Evolutionary conservation across 768 basidiomycete species (phyloP), one percentile per base, ranked within the genome.

Genomic region (Xerocomus spinulosus): DNA sequence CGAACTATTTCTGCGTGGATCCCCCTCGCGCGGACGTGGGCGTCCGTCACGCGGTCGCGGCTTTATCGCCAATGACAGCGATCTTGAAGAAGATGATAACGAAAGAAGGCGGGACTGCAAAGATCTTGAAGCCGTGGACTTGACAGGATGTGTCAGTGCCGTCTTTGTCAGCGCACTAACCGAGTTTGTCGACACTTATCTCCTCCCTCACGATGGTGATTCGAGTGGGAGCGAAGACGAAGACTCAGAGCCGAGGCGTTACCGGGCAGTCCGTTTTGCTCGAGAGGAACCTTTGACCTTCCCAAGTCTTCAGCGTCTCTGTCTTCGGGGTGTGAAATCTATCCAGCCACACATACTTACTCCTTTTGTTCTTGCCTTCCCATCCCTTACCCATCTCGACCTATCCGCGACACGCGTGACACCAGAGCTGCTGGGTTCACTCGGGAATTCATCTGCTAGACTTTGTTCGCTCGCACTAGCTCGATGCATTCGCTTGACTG

Each of bases 111-210:
- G 79, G 33, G 83, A 86, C 43, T 88, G 80, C 71, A 82, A 74
- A 56, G 83, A 89, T 45, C 71, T 99, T 4, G 83, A 92, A 63
- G 93, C 94, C 4, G 74, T 95, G 42, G 95, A 99, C 63, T 70
- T 98, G 44, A 97, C 94, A 6, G 95, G 94, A 57, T 97, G 95
- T 61, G 87, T 97, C 68, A 92, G 89, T 60, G 80, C 81, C 18
- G 87, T 92, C 2, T 97, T 96, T 62, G 87, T 88, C 48, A 81
- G 85, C 52, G 90, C 88, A 1, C 78, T 98, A 53, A 77, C 80
- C 21, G 88, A 92, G 45, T 90, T 97, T 58, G 90, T 89, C 53
- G 76, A 75, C 42, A 76, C 75, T 30, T 80, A 89, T 64, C 68
- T 89, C 15, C 68, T 74, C 18, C 64, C 62, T 29, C 52, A 66